Evolutionary conservation across 1,284 basidiomycete genomes (phyloP).

Genomic region (Apiotrichum siamense): DNA sequence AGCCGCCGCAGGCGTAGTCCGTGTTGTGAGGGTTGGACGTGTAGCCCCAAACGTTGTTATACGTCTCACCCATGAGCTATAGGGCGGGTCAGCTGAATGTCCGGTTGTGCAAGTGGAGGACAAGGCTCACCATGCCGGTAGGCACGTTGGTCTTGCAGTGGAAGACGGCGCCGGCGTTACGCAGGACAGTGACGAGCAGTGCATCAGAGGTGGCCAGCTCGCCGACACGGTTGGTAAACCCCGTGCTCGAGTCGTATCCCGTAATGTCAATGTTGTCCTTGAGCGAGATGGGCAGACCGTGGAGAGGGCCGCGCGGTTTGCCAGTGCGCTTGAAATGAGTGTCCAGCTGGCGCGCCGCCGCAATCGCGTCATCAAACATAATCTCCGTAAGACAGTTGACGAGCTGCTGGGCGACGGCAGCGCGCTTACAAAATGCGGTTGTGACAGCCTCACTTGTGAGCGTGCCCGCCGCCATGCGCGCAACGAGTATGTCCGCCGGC

Average conservation of each 20-base stretch:
- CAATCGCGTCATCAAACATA: conserved; percentile 43
- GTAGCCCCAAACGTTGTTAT: conserved; percentile 23
- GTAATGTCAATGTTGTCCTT: conserved; percentile 50
- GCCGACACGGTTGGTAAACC: conserved; percentile 11
- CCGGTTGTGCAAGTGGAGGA: too few species aligned
- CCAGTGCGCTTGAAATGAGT: conserved; percentile 45
- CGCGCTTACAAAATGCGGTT: conserved; percentile 64
- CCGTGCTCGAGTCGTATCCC: conserved; percentile 29
- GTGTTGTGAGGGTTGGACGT: conserved; percentile 46
- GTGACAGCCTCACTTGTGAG: conserved; percentile 25
- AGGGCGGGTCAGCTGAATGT: neutral
- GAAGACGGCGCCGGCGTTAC: conserved; percentile 15
- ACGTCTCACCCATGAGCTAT: conserved; percentile 27
- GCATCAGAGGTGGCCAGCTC: conserved; percentile 13
- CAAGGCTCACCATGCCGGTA: conserved; percentile 9
- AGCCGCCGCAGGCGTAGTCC: conserved; percentile 38
- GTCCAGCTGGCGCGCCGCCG: conserved; percentile 43
- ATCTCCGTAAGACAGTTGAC: conserved; percentile 47
- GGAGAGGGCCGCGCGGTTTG: conserved; percentile 55
- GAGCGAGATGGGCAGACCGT: conserved; percentile 59
- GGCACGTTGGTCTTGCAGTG: conserved; percentile 7
- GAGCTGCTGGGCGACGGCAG: conserved; percentile 71
- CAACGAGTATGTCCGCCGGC: conserved; percentile 30
- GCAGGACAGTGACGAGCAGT: conserved; percentile 16
- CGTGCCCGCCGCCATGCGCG: conserved; percentile 17